Conservation (phyloP, 2,329 filamentous ascomycete species). For the Dactylella cylindrospora region DNA sequence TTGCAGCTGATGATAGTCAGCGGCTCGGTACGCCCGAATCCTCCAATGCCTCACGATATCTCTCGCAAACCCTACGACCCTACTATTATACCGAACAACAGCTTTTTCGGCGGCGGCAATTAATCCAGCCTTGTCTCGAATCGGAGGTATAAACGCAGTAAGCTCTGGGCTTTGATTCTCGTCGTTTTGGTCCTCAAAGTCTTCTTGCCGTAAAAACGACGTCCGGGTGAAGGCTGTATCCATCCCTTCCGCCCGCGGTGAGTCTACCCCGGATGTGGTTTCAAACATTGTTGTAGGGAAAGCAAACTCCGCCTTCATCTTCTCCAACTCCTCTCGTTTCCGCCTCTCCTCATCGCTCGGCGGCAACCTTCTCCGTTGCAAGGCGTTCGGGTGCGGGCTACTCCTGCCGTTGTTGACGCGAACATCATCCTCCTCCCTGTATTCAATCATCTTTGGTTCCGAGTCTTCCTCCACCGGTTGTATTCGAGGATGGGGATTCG, state of each 20-base stretch:
- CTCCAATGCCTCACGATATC: constrained; percentile 31
- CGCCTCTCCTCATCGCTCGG: constrained; percentile 28
- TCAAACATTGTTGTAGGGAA: constrained; percentile 38
- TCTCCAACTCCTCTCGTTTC: constrained; percentile 28
- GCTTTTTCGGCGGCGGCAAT: constrained; percentile 36
- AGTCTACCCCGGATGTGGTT: constrained; percentile 15
- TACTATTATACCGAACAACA: constrained; percentile 20
- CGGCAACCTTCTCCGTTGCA: constrained; percentile 31
- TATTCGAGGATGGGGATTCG: constrained; percentile 16
- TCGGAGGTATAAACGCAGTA: constrained; percentile 35
- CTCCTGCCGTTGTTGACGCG: constrained; percentile 34
- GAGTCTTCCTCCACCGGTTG: constrained; percentile 3
- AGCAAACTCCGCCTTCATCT: constrained; percentile 43
- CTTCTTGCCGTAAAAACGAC: constrained; percentile 35
- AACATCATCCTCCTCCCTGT: constrained; percentile 11
- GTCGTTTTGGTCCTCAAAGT: constrained; percentile 39
- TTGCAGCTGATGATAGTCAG: constrained; percentile 34
- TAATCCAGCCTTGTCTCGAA: constrained; percentile 26
- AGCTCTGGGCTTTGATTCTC: constrained; percentile 16
- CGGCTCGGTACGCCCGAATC: constrained; percentile 17
- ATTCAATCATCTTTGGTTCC: constrained; percentile 1
- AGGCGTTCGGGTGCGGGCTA: constrained; percentile 24
- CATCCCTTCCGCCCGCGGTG: constrained; percentile 15
- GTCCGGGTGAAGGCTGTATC: constrained; percentile 29
- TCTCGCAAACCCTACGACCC: constrained; percentile 16